Evolutionary conservation across 2,329 filamentous ascomycete species (phyloP), one percentile per base, ranked within the genome.

Genomic region (Stagonosporopsis vannaccii): DNA sequence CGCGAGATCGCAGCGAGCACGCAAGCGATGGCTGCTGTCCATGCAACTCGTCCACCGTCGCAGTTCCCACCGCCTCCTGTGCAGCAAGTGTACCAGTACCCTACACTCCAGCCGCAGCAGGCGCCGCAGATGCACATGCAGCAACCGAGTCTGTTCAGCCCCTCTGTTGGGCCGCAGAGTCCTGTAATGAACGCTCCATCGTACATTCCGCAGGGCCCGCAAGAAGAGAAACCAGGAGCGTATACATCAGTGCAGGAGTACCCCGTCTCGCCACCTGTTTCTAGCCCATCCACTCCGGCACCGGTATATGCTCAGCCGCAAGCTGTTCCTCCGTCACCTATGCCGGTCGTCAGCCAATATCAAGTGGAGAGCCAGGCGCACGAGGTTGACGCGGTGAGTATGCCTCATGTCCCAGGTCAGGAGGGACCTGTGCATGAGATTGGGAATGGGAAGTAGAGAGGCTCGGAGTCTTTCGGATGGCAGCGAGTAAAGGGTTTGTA

Each of bases 221-320:
- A 41, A 12, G 49, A 52, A 8, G 35, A 64, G 22, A 69, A 71
- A 30, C 54, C 60, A 32, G 61, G 59, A n/a, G 52, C 53, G 2
- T 62, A 69, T 30, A 50, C 44, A 7, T 59, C 63, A 9, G 61
- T 61, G 7, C 52, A 65, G 4, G 63, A 68, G 20, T 64, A 65
- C 33, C 52, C 53, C 2, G 45, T 48, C 7, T 48, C 35, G n/a
- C 45, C 45, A n/a, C 35, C 35, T 5, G 59, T 68, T 20, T 68
- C 63, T 5, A 64, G 61, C 57, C 67, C 67, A 2, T 35, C 63
- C 2, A 67, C 66, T 4, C 69, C 69, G 3, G 65, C 63, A 9
- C 69, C 67, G 1, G 59, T 61, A 17, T 69, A 69, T 47, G 45
- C 48, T n/a, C 63, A 67, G 47, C 63, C 65, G 13, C 37, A 52